Base-by-base conservation (phyloP, 176 grass and related monocot species). In the Avena eriantha region DNA sequence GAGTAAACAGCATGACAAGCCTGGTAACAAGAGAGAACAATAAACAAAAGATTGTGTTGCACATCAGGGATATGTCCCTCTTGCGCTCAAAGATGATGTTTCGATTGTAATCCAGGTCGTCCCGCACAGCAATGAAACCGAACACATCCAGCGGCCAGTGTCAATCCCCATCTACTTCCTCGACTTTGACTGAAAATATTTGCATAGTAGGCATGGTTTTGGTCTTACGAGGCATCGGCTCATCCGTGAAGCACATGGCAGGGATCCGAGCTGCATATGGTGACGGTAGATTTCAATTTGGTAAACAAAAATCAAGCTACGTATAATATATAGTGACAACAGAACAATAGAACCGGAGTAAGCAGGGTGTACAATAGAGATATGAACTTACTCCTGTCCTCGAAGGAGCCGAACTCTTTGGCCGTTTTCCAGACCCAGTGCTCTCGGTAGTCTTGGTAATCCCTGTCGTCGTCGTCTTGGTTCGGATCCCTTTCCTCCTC, bases 171-270 rank as follows among this genome's bases (percentile, higher is more conserved):
- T 31, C 4, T 34, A 77, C 17, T 55, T 55, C 49, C 50, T 26
- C 9, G 3, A 77, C 74, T 77, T 77, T 77, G 8, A 55, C 74
- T 55, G 74, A 77, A 55, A 77, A 77, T 9, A 77, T 55, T 26
- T 77, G 74, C 50, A 77, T 19, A 21, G 8, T 55, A 77, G 0
- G 1, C 47, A 19, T 1, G 17, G 26, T 10, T 0, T 9, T 33
- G 48, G 6, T 76, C 2, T 6, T 13, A 73, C 41, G 10, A 73
- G 11, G 41, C 43, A 12, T 12, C 49, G 22, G 48, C 23, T 54
- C 1, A 19, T 55, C 48, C 3, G 29, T 77, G 48, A 77, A 77
- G 14, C 74, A 54, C 74, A 77, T 77, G 0, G 74, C 24, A 1
- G 47, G 47, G 74, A 77, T 55, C 47, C 3, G 48, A 19, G 49